phyloP scores from a whole-genome alignment of 805 yeast genomes.

The Candida hispaniensis region DNA sequence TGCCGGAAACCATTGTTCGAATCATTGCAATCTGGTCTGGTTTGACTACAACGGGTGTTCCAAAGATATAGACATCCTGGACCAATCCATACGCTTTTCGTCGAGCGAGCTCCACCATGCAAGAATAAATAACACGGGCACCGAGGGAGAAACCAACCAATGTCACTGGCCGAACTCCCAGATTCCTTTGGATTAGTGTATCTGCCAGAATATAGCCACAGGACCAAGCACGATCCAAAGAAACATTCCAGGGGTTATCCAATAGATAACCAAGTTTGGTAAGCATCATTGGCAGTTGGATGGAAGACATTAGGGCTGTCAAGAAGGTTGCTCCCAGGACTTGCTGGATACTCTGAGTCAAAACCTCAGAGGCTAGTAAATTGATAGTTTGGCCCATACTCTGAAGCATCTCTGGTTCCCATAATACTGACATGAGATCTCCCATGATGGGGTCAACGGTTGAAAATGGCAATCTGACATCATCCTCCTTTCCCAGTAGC shows the following conservation, averaged over 20 bases:
- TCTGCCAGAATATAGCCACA: conserved; percentile 90
- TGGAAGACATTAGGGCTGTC: conserved; percentile 82
- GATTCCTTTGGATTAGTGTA: conserved; percentile 70
- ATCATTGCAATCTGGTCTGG: conserved; percentile 68
- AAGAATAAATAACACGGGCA: conserved; percentile 82
- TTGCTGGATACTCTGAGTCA: conserved; percentile 90
- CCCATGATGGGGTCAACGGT: conserved; percentile 98
- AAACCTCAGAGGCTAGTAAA: conserved; percentile 86
- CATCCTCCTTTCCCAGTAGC: conserved; percentile 94
- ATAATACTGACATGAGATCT: conserved; percentile 75
- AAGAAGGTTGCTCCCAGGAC: conserved; percentile 84
- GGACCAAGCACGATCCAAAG: conserved; percentile 93
- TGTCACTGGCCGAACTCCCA: conserved; percentile 88
- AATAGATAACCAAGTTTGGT: conserved; percentile 79
- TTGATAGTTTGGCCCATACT: conserved; percentile 94
- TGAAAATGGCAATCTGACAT: conserved; percentile 88
- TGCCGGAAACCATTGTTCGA: conserved; percentile 78
- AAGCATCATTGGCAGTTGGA: conserved; percentile 85
- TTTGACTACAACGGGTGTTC: conserved; percentile 76
- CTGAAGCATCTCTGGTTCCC: conserved; percentile 98
- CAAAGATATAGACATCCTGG: conserved; percentile 80
- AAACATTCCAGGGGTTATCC: conserved; percentile 97
- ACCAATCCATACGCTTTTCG: conserved; percentile 79
- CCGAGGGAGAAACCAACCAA: conserved; percentile 91
- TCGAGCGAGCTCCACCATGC: conserved; percentile 74